phyloP scores from a whole-genome alignment of 441 rosid genomes.

The Gossypium lobatum region DNA sequence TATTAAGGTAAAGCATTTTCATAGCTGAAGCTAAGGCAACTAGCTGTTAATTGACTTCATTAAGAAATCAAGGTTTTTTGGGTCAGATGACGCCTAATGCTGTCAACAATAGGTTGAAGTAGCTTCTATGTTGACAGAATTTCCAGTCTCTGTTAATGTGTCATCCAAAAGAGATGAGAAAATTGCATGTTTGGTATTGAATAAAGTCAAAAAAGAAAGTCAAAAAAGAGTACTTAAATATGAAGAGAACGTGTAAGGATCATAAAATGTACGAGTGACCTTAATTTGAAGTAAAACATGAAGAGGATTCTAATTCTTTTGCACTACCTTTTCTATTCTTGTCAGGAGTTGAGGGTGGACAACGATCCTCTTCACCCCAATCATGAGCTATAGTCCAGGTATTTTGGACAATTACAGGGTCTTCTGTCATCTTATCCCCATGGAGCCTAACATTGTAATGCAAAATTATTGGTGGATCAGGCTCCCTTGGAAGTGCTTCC shows the following conservation, averaged over 20 bases:
- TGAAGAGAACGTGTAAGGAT: neutral
- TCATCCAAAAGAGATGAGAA: neutral
- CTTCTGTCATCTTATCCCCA: constrained; percentile 90
- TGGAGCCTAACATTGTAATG: constrained; percentile 94
- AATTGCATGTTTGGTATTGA: neutral
- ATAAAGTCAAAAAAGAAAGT: no score
- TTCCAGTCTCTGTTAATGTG: neutral
- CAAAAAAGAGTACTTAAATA: no score
- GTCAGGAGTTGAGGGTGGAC: constrained; percentile 76
- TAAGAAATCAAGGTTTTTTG: neutral
- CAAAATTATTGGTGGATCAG: constrained; percentile 86
- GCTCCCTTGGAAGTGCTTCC: constrained; percentile 93
- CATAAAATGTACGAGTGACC: neutral
- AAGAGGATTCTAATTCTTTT: neutral
- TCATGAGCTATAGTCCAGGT: constrained; percentile 88
- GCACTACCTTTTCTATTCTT: constrained; percentile 62
- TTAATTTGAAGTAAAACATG: constrained; percentile 15
- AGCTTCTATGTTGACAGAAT: neutral
- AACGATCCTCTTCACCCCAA: constrained; percentile 97
- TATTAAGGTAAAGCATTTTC: constrained; percentile 2
- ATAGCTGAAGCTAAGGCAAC: no score
- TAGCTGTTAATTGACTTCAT: neutral
- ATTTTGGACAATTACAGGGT: constrained; percentile 94
- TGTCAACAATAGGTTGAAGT: neutral
- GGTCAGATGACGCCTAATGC: neutral